Evolutionary conservation across 176 grass and related monocot genomes (phyloP), one percentile per base, ranked within the genome.

Genomic region (Triticum timopheevii): DNA sequence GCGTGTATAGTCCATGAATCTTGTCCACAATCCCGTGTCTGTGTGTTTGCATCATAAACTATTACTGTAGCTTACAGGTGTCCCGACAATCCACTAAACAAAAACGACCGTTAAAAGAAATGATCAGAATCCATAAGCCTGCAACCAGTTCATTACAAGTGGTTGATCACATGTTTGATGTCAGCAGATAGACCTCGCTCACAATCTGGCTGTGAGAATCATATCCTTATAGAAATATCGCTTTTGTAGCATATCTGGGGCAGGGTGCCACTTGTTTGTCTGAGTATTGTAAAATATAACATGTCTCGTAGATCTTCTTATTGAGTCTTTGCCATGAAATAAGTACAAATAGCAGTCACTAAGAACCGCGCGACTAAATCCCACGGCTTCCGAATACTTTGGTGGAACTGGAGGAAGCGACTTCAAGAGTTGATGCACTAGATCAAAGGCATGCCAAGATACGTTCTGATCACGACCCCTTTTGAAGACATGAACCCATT

Each of bases 381-480:
- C 95, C 50, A 95, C 49, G 8, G 93, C 95, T 70, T 88, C 85
- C 27, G 87, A 89, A 76, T 98, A 98, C 78, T 93, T 93, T 23
- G 83, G 76, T 42, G 93, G 34, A 67, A 98, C 85, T 34, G 95
- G 95, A 47, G 93, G 91, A 36, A 98, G 86, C 45, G 91, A 89
- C 50, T 92, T 93, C 93, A 93, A 98, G 28, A 95, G 65, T 75
- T 88, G 85, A 69, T 90, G 84, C 31, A 88, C 77, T 35, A 93
- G 95, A 86, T 98, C 95, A 82, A 98, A 95, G 24, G 95, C 93
- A 67, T 95, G 83, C 93, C 95, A 98, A 35, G 89, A 93, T 84
- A 98, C 84, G 75, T 93, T 93, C 25, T 90, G 93, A 77, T 98
- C 95, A 44, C 80, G 87, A 24, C 93, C 95, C 76, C 89, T 93